Percentiles rank a stretch among this genome's conserved stretches.
Conservation (phyloP, 73 alveolate species). For the Blepharisma japonicum region DNA sequence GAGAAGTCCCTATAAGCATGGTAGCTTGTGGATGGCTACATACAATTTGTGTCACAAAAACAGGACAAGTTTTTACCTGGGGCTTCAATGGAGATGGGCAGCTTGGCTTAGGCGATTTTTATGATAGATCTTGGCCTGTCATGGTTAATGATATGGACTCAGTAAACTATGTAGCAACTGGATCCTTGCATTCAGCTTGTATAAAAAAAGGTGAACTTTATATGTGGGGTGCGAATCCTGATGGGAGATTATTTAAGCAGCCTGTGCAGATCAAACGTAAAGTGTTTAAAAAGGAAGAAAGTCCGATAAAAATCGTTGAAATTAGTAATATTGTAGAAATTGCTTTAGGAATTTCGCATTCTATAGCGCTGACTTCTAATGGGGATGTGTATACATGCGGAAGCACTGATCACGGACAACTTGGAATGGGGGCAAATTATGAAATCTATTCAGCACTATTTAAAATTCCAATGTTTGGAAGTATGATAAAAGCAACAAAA, state of each 20-base stretch:
- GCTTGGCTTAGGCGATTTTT: conserved; percentile 40
- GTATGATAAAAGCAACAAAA: conserved; percentile 41
- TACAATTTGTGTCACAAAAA: conserved; percentile 39
- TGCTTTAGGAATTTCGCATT: conserved; percentile 82
- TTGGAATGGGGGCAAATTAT: conserved; percentile 80
- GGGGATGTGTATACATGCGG: conserved; percentile 87
- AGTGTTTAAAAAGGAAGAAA: neutral
- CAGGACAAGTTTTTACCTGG: conserved; percentile 57
- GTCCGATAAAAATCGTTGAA: neutral
- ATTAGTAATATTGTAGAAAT: conserved; percentile 11
- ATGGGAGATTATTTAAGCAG: conserved; percentile 49
- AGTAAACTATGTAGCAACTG: conserved; percentile 14
- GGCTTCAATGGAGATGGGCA: conserved; percentile 48
- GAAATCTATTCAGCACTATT: conserved; percentile 29
- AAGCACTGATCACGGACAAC: conserved; percentile 81
- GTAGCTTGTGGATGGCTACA: conserved; percentile 58
- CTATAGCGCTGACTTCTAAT: conserved; percentile 78
- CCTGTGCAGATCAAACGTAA: conserved; percentile 18
- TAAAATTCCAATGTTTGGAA: conserved; percentile 39
- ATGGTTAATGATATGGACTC: neutral
- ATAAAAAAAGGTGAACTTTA: conserved; percentile 42
- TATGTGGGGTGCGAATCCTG: conserved; percentile 59
- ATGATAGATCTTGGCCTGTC: conserved; percentile 27
- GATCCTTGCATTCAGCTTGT: conserved; percentile 31
- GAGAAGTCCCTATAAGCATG: conserved; percentile 36